Percentiles rank a stretch among this genome's conserved stretches.
Evolutionary conservation across 192 early-diverging fungal genomes (phyloP).

Genomic region (Coemansia aciculifera): DNA sequence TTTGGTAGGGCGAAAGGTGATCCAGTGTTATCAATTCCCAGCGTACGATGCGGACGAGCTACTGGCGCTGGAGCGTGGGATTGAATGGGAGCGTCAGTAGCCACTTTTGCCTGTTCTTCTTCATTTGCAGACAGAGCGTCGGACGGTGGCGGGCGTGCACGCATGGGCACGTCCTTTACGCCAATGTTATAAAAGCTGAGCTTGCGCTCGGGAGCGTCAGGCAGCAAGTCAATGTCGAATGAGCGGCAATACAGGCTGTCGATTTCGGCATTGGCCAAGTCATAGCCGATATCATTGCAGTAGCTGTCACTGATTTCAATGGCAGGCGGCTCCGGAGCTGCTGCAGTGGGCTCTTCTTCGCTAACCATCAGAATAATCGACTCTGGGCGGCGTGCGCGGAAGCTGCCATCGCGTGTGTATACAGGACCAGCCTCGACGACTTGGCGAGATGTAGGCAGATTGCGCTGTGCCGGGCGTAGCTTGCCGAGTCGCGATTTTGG

Average conservation of each 20-base stretch:
- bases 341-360: constrained; percentile 8
- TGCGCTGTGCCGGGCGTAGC: constrained; percentile 40
- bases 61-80: neutral
- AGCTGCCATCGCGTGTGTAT: constrained; percentile 18
- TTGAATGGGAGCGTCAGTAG: neutral
- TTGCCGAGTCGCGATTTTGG: constrained; percentile 37
- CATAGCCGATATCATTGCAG: constrained; percentile 37
- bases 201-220: constrained; percentile 41
- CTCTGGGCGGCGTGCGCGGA: constrained; percentile 26
- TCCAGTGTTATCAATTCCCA: constrained; percentile 6
- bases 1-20: constrained; percentile 18
- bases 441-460: constrained; percentile 41
- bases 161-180: constrained; percentile 20
- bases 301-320: constrained; percentile 30
- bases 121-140: neutral
- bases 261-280: constrained; percentile 29
- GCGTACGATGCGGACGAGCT: neutral
- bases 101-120: neutral
- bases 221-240: constrained; percentile 48
- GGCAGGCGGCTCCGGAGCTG: neutral
- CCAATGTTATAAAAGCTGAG: constrained; percentile 40
- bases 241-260: constrained; percentile 35
- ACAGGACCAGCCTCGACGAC: constrained; percentile 19
- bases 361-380: constrained; percentile 14
- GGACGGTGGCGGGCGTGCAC: constrained; percentile 7